Evolutionary conservation across 805 yeast species (phyloP), one percentile per base, ranked within the genome.

Genomic region (Zygotorulaspora sp.): DNA sequence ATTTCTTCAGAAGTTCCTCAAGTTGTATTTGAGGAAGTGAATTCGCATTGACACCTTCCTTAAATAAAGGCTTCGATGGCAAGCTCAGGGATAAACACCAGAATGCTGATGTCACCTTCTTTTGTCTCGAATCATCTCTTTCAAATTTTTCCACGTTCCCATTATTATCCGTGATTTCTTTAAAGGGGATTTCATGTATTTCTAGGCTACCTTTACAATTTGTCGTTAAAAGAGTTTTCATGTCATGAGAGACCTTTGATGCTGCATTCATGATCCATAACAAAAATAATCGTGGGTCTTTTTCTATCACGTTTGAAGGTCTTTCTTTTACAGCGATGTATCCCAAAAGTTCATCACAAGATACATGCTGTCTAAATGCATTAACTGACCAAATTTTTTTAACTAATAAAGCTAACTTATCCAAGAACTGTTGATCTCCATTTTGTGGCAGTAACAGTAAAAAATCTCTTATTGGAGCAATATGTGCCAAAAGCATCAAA

Each of bases 291-390:
- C 73, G 74, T 1, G 92, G 90, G 29, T 75, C 75, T 3, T 55
- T 52, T 32, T 68, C 65, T 19, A 52, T 55, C 20, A 62, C 63
- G 49, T 72, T 74, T 28, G 58, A 52, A 36, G 67, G 70, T 30
- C 70, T 66, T 1, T 81, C 67, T n/a, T 54, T 38, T 1, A 61
- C 49, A 2, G 72, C 58, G 4, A 80, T 58, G 43, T 62, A 65
- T 41, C 77, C 77, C 30, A 80, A 53, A 6, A 85, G 59, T 35
- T 80, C 86, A 52, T 77, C 82, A 1, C 86, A 80, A 0, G 90
- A 78, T 2, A 83, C 66, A 49, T 82, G 86, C 3, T 70, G 57
- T 47, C 72, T 75, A 56, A 77, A 78, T 15, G 83, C 64, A 27
- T 62, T 61, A 0, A 71, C 62, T 4, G 80, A 81, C 89, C 90